These are phyloP conservation scores for Dendrobium huoshanense DNA, from an alignment of 106 monocot genomes.

Conservation along the genomic window DNA sequence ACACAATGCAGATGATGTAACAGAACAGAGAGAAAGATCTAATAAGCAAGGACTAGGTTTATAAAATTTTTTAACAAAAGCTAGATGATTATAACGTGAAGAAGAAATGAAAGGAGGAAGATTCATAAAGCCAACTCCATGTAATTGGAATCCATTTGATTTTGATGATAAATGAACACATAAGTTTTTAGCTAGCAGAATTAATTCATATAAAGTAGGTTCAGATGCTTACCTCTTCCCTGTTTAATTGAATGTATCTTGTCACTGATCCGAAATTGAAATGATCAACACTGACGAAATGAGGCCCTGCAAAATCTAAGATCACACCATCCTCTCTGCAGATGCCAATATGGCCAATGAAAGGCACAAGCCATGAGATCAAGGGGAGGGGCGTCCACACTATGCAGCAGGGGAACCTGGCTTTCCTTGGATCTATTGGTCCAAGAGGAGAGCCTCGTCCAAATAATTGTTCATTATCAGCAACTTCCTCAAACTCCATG, in stretches of 20 bases:
- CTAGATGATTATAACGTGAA: too few relatives aligned
- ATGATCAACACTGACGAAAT: slow-evolving; percentile 86
- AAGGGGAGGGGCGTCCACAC: slow-evolving; percentile 90
- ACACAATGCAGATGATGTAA: too few relatives aligned
- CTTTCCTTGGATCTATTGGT: slow-evolving; percentile 67
- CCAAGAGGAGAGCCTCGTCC: slow-evolving; percentile 16
- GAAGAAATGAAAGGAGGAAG: too few relatives aligned
- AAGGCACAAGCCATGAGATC: slow-evolving; percentile 90
- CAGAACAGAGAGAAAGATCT: too few relatives aligned
- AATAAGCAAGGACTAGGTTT: too few relatives aligned
- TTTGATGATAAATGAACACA: neutral
- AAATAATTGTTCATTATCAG: slow-evolving; percentile 15
- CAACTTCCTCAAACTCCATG: slow-evolving; percentile 24
- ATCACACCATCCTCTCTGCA: slow-evolving; percentile 97
- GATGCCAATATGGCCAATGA: slow-evolving; percentile 88
- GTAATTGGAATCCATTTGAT: neutral
- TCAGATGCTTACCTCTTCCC: slow-evolving; percentile 39
- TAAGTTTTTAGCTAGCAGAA: neutral
- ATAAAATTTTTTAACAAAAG: too few relatives aligned
- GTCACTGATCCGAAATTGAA: slow-evolving; percentile 78
- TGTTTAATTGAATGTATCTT: slow-evolving; percentile 72
- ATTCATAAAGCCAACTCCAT: too few relatives aligned
- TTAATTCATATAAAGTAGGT: neutral
- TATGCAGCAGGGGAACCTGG: slow-evolving; percentile 87
- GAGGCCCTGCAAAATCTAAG: slow-evolving; percentile 87